A percentile compares a stretch with the other conserved stretches of the same genome.
Conservation (phyloP, 768 basidiomycete species). For the Floccularia luteovirens region DNA sequence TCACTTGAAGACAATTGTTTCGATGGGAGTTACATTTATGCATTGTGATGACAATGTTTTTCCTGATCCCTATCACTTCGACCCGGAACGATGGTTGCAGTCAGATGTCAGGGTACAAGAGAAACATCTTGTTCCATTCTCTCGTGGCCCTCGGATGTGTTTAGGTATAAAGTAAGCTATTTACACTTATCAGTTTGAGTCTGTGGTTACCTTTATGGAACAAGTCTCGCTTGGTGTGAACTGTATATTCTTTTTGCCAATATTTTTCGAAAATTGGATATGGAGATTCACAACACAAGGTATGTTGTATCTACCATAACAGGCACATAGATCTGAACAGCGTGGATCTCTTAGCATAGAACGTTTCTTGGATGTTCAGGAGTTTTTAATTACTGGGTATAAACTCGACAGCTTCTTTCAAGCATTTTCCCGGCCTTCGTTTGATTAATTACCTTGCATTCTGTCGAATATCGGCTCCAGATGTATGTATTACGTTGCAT, state of each 20-base stretch:
- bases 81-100: conserved; percentile 1
- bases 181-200: not conserved
- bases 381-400: too few relatives aligned
- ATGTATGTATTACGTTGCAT: too few relatives aligned
- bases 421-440: too few relatives aligned
- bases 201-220: not conserved
- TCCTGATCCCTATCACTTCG: not conserved
- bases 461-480: too few relatives aligned
- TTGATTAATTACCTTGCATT: too few relatives aligned
- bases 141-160: conserved; percentile 1
- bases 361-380: too few relatives aligned
- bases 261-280: conserved; percentile 1
- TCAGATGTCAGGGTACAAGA: not conserved
- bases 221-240: conserved; percentile 1
- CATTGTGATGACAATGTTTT: not conserved
- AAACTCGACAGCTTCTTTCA: too few relatives aligned
- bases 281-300: not conserved
- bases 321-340: too few relatives aligned
- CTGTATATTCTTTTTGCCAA: not conserved
- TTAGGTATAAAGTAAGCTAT: not conserved
- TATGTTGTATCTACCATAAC: too few relatives aligned
- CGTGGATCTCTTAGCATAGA: too few relatives aligned
- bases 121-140: not conserved
- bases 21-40: not conserved
- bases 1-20: not conserved